A percentile compares a stretch with the other conserved stretches of the same genome.
Evolutionary conservation across 345 rosid genomes (phyloP).

Genomic region (Linum lewisii): DNA sequence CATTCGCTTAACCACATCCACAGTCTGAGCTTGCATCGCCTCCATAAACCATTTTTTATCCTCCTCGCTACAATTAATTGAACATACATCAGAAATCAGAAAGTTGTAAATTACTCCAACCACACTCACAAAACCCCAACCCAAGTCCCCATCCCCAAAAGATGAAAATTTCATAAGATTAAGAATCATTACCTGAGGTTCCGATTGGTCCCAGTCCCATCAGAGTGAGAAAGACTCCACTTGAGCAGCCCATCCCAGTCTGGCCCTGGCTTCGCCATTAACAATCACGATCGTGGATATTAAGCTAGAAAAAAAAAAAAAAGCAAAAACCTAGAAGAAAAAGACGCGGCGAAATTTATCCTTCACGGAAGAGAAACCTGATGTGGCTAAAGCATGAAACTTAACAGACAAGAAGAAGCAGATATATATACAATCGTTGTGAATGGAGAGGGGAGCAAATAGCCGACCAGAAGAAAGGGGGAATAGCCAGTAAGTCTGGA

Average conservation of each 20-base stretch:
- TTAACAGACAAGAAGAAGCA: not conserved
- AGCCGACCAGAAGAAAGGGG: not conserved
- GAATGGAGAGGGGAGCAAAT: not conserved
- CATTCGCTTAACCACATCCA: constrained; percentile 75
- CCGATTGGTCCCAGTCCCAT: constrained; percentile 49
- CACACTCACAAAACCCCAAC: not conserved
- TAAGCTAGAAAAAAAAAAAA: not conserved
- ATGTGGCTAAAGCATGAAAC: not conserved
- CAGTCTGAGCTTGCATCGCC: constrained; percentile 75
- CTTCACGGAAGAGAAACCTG: not conserved
- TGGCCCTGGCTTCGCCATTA: constrained; percentile 72
- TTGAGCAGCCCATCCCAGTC: constrained; percentile 90
- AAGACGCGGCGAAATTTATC: not conserved
- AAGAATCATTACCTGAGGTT: constrained; percentile 40
- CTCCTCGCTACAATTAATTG: constrained; percentile 53
- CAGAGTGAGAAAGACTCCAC: constrained; percentile 89
- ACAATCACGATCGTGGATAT: not conserved
- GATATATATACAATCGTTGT: not conserved
- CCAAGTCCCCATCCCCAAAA: not conserved
- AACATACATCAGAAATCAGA: not conserved
- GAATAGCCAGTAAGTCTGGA: not conserved
- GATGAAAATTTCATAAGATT: not conserved
- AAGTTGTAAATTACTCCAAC: too few species aligned
- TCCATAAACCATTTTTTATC: constrained; percentile 90
- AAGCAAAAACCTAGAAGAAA: not conserved